A percentile compares a stretch with the other conserved stretches of the same genome.
Conservation (phyloP, 768 basidiomycete species). For the Dendrothele bispora region DNA sequence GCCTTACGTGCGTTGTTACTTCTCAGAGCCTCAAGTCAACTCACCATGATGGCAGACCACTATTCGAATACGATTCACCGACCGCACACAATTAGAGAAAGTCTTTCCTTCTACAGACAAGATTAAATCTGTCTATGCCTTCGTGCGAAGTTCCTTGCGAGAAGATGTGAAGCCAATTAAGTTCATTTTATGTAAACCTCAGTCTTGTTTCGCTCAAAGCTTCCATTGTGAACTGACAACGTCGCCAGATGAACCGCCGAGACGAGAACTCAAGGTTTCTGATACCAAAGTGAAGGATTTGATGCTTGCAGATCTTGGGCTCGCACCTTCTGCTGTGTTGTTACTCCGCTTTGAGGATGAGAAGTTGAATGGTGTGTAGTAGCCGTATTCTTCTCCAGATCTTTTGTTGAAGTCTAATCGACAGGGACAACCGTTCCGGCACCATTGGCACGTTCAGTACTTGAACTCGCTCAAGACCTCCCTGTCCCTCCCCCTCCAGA, state of each 20-base stretch:
- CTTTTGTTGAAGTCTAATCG: background rate
- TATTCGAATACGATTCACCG: slow-evolving; percentile 79
- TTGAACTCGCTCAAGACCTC: slow-evolving; percentile 63
- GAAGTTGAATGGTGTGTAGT: slow-evolving; percentile 62
- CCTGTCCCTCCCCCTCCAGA: slow-evolving; percentile 50
- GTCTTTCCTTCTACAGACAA: slow-evolving; percentile 76
- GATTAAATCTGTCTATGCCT: slow-evolving; percentile 82
- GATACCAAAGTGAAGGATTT: slow-evolving; percentile 72
- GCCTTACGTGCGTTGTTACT: slow-evolving; percentile 56
- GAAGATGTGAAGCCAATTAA: slow-evolving; percentile 79
- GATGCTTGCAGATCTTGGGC: slow-evolving; percentile 63
- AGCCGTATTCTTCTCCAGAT: slow-evolving; percentile 1
- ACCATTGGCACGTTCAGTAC: slow-evolving; percentile 59
- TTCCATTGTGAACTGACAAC: no score
- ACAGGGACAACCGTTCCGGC: slow-evolving; percentile 60
- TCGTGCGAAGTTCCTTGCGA: slow-evolving; percentile 68
- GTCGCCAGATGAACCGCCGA: slow-evolving; percentile 79
- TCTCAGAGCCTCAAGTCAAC: slow-evolving; percentile 1
- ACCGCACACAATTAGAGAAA: slow-evolving; percentile 80
- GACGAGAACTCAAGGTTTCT: slow-evolving; percentile 79
- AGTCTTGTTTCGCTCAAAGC: no score
- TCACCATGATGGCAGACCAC: slow-evolving; percentile 54
- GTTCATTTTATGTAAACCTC: slow-evolving; percentile 89
- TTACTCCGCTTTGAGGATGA: slow-evolving; percentile 76
- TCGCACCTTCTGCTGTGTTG: slow-evolving; percentile 81